Conservation (phyloP, 2,329 filamentous ascomycete genomes). For the Penicillium polonicum region DNA sequence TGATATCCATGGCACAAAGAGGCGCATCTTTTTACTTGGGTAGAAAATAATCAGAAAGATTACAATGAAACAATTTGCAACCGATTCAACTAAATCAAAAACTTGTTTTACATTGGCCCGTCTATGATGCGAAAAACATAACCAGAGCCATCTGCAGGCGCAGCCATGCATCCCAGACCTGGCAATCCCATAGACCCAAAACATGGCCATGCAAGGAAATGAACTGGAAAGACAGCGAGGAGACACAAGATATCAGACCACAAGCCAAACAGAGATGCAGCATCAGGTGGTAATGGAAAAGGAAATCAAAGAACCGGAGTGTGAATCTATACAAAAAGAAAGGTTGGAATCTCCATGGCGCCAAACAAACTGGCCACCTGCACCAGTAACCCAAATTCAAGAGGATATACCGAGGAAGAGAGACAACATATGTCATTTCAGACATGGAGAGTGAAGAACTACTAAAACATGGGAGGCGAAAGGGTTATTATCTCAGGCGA, state of each 20-base stretch:
- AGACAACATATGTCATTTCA: conserved; percentile 34
- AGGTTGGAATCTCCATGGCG: conserved; percentile 36
- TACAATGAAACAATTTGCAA: background rate
- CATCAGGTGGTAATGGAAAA: conserved; percentile 26
- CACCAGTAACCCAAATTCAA: conserved; percentile 36
- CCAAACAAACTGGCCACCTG: conserved; percentile 38
- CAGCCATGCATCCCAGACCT: conserved; percentile 28
- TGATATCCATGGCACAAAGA: background rate
- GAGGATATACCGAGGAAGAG: conserved; percentile 31
- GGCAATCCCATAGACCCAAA: conserved; percentile 25
- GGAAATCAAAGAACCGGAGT: conserved; percentile 28
- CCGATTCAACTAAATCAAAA: conserved; percentile 12
- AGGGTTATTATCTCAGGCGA: conserved; percentile 29
- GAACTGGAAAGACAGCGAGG: conserved; percentile 18
- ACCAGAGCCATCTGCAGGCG: conserved; percentile 29
- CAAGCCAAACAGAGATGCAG: conserved; percentile 18
- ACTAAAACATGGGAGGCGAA: conserved; percentile 45
- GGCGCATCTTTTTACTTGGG: too few relatives aligned
- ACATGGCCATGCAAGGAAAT: conserved; percentile 27
- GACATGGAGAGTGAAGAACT: conserved; percentile 42
- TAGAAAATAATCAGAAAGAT: background rate
- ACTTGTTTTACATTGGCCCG: conserved; percentile 41
- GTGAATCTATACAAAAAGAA: conserved; percentile 42
- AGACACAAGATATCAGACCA: conserved; percentile 24
- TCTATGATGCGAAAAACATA: conserved; percentile 40